Percentiles rank a stretch among this genome's conserved stretches.
Conservation (phyloP, 129 eudicot genomes). For the Chrysanthemum lavandulifolium region DNA sequence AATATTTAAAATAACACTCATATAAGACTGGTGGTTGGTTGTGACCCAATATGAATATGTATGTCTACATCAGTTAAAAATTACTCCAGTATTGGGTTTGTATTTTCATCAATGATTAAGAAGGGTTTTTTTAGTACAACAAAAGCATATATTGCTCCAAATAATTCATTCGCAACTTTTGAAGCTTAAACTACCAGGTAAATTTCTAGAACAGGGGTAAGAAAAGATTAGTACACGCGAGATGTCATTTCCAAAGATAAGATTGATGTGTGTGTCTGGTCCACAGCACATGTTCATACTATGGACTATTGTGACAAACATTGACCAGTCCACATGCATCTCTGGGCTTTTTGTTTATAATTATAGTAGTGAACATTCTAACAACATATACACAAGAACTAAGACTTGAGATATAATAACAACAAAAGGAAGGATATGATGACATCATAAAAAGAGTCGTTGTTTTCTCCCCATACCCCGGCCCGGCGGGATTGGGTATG, state of each 20-base stretch:
- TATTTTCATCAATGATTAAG: conserved; percentile 22
- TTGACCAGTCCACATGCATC: conserved; percentile 50
- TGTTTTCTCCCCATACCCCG: neutral
- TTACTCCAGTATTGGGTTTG: conserved; percentile 1
- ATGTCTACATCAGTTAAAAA: conserved; percentile 3
- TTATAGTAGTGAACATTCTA: conserved; percentile 21
- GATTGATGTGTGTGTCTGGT: conserved; percentile 33
- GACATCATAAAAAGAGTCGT: conserved; percentile 22
- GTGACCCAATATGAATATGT: conserved; percentile 15
- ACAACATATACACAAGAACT: conserved; percentile 22
- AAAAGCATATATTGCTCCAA: conserved; percentile 12
- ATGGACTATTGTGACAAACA: conserved; percentile 34
- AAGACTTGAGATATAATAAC: conserved; percentile 16
- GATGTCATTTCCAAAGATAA: conserved; percentile 35
- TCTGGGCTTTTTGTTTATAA: conserved; percentile 29
- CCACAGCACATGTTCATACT: conserved; percentile 43
- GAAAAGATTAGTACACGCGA: conserved; percentile 24
- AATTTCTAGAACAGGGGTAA: conserved; percentile 18
- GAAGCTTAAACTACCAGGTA: conserved; percentile 16
- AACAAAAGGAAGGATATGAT: conserved; percentile 26
- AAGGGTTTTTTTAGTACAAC: neutral
- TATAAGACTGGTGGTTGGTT: neutral
- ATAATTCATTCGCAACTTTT: conserved; percentile 8
- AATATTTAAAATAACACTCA: neutral
- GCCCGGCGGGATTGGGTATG: too few relatives aligned